Evolutionary conservation across 176 grass and related monocot genomes (phyloP).

Genomic region (Triticum dicoccoides): DNA sequence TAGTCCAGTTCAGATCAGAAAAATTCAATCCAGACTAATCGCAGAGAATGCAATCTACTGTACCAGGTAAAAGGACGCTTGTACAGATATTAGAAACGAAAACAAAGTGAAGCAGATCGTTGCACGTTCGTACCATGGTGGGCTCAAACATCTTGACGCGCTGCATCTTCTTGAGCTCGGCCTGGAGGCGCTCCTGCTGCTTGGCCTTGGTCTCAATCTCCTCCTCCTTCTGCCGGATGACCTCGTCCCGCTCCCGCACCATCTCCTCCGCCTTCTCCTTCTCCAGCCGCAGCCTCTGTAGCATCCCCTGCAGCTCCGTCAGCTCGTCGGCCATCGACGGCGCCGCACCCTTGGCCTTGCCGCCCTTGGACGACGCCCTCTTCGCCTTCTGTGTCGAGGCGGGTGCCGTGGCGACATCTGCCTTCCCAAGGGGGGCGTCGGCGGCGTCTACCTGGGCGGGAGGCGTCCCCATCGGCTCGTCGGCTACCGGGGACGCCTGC

Average conservation of each 20-base stretch:
- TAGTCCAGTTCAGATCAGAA: background rate
- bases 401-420: background rate
- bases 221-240: conserved; percentile 68
- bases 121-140: conserved; percentile 55
- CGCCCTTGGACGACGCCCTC: background rate
- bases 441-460: background rate
- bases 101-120: background rate
- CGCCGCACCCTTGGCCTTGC: background rate
- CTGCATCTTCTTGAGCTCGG: conserved; percentile 78
- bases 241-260: conserved; percentile 63
- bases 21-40: accelerated
- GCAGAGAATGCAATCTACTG: background rate
- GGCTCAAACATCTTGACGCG: conserved; percentile 91
- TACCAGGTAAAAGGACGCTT: background rate
- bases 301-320: conserved; percentile 61
- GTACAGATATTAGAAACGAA: background rate
- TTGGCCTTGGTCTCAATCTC: conserved; percentile 61
- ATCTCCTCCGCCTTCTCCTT: conserved; percentile 78
- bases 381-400: background rate
- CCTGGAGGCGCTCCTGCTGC: conserved; percentile 60
- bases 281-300: conserved; percentile 75
- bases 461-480: conserved; percentile 28
- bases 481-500: background rate
- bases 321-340: conserved; percentile 44
- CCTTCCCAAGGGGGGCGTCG: background rate